Evolutionary conservation across 768 basidiomycete genomes (phyloP).

Genomic region (Phlegmacium glaucopus): DNA sequence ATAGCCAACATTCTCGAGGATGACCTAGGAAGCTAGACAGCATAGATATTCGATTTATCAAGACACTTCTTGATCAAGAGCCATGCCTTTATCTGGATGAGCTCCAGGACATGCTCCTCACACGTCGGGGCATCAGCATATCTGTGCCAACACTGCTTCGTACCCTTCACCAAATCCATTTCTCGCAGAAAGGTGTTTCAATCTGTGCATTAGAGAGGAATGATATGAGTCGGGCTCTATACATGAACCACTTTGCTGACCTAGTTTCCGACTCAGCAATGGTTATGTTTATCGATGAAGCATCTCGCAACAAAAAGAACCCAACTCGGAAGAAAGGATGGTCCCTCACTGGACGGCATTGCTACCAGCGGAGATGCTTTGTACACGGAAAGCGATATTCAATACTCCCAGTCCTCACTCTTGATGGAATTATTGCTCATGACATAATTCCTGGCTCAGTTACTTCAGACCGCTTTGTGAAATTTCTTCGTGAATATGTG

Average conservation of each 20-base stretch:
- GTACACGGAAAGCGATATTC: constrained; percentile 11
- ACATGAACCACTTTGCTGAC: constrained; percentile 11
- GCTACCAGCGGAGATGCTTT: constrained; percentile 8
- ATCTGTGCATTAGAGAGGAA: constrained; percentile 10
- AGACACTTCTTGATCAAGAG: constrained; percentile 1
- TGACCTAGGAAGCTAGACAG: not conserved
- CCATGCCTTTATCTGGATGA: constrained; percentile 10
- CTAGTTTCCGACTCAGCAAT: constrained; percentile 8
- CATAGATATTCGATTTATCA: constrained; percentile 3
- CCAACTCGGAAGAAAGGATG: constrained; percentile 8
- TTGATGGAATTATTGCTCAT: constrained; percentile 14
- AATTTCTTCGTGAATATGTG: constrained; percentile 10
- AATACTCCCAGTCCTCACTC: constrained; percentile 10
- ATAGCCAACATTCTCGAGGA: not conserved
- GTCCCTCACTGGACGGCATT: constrained; percentile 3
- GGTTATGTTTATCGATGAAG: constrained; percentile 15
- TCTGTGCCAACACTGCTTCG: constrained; percentile 10
- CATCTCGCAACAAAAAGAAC: constrained; percentile 10
- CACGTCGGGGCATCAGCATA: not conserved
- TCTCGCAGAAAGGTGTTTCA: constrained; percentile 9
- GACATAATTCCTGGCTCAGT: constrained; percentile 13
- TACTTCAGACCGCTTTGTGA: constrained; percentile 6
- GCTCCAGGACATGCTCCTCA: constrained; percentile 7
- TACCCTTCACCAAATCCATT: constrained; percentile 10
- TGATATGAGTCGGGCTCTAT: constrained; percentile 8